These are phyloP conservation scores for Pythium volutum DNA, from an alignment of 352 stramenopile species.

Conservation along the genomic window DNA sequence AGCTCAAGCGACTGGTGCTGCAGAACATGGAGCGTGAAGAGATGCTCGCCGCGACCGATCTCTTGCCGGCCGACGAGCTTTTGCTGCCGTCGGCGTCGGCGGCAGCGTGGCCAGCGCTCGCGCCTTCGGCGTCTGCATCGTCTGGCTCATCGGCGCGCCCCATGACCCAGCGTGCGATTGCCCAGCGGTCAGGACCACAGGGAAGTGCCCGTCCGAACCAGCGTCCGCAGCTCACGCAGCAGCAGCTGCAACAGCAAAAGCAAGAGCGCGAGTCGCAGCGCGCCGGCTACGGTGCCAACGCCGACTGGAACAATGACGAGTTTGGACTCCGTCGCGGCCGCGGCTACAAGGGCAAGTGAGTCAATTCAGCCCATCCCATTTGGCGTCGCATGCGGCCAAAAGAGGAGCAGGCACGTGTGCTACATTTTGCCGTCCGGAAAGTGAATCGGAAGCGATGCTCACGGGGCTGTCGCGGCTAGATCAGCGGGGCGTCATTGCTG, in stretches of 20 bases:
- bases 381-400: no score
- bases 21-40: conserved; percentile 87
- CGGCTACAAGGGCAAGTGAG: conserved; percentile 53
- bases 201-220: not conserved
- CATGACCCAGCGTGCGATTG: not conserved
- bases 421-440: no score
- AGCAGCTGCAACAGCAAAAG: conserved; percentile 26
- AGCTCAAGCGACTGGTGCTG: conserved; percentile 84
- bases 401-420: no score
- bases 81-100: conserved; percentile 2
- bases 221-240: conserved; percentile 14
- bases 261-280: conserved; percentile 31
- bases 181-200: not conserved
- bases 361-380: no score
- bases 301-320: conserved; percentile 85
- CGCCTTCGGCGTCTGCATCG: not conserved
- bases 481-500: no score
- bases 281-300: conserved; percentile 57
- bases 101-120: conserved; percentile 9
- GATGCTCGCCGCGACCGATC: conserved; percentile 41
- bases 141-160: no score
- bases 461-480: not conserved
- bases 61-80: conserved; percentile 15
- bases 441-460: no score
- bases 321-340: conserved; percentile 69